Conservation (phyloP, 179 eudicot genomes). For the Spergularia azorica region DNA sequence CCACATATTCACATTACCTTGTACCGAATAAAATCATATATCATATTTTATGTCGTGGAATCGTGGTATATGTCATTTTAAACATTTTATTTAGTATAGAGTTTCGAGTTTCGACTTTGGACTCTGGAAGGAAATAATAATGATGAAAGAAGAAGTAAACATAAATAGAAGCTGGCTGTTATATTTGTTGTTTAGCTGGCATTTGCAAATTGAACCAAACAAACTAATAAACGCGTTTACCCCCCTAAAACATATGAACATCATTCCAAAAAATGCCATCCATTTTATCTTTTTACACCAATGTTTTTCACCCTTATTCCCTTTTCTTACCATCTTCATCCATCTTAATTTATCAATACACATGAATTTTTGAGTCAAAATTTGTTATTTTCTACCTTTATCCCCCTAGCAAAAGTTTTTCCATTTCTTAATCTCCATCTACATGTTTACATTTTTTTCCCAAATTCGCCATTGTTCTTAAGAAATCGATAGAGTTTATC, state of each 20-base stretch:
- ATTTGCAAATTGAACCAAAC: slow-evolving; percentile 23
- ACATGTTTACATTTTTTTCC: no score
- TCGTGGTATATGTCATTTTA: no score
- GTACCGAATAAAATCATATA: no score
- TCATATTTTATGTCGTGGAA: no score
- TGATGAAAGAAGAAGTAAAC: not conserved
- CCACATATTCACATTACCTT: no score
- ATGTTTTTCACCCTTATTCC: not conserved
- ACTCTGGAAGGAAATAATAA: not conserved
- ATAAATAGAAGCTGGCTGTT: slow-evolving; percentile 8
- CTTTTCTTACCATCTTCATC: not conserved
- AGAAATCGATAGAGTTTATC: not conserved
- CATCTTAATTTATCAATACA: not conserved
- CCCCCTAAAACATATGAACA: not conserved
- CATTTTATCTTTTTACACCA: slow-evolving; percentile 5
- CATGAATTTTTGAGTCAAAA: not conserved
- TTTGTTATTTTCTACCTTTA: not conserved
- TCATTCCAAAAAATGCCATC: slow-evolving; percentile 9
- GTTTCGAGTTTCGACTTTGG: not conserved
- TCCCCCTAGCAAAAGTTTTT: not conserved
- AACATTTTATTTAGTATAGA: no score
- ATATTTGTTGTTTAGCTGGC: slow-evolving; percentile 13
- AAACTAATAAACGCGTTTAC: slow-evolving; percentile 23
- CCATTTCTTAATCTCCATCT: no score
- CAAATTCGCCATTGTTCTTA: not conserved